Conservation (phyloP, 768 basidiomycete species). For the Roridomyces roridus region DNA sequence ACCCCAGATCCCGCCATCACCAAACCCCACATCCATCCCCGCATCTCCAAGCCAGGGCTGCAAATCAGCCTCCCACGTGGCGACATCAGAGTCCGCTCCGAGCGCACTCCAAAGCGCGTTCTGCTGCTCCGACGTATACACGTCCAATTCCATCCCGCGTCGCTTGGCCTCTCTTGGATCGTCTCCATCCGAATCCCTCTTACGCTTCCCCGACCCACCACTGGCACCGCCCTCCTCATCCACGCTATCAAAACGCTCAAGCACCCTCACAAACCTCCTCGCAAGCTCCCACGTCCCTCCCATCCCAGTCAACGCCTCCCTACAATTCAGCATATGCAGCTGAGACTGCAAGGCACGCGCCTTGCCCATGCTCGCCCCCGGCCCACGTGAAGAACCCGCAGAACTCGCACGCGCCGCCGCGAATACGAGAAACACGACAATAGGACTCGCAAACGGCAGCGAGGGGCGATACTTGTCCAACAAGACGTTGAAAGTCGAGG, state of each 20-base stretch:
- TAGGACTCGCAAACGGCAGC: slow-evolving; percentile 27
- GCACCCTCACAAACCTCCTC: slow-evolving; percentile 30
- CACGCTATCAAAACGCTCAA: slow-evolving; percentile 33
- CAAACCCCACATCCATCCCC: neutral
- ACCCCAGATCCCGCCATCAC: neutral
- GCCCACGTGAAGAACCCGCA: slow-evolving; percentile 15
- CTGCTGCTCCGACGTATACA: neutral
- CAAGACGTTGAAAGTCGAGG: slow-evolving; percentile 35
- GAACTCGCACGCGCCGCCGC: slow-evolving; percentile 22
- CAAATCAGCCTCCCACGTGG: too few species aligned
- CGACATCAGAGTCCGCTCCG: too few species aligned
- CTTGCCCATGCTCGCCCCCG: slow-evolving; percentile 9
- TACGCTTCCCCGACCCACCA: slow-evolving; percentile 27
- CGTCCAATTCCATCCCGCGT: neutral
- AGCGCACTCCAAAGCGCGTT: neutral
- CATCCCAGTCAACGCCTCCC: slow-evolving; percentile 34
- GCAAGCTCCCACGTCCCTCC: slow-evolving; percentile 36
- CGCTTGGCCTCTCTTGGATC: neutral
- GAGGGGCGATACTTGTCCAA: slow-evolving; percentile 32
- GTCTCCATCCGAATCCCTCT: slow-evolving; percentile 19
- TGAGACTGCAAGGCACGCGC: slow-evolving; percentile 33
- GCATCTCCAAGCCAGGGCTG: too few species aligned
- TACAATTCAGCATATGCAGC: slow-evolving; percentile 33
- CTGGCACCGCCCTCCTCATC: slow-evolving; percentile 23
- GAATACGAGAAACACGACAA: slow-evolving; percentile 31